Base-by-base conservation (phyloP, 306 rosid genomes). In the Cicer yamashitae region DNA sequence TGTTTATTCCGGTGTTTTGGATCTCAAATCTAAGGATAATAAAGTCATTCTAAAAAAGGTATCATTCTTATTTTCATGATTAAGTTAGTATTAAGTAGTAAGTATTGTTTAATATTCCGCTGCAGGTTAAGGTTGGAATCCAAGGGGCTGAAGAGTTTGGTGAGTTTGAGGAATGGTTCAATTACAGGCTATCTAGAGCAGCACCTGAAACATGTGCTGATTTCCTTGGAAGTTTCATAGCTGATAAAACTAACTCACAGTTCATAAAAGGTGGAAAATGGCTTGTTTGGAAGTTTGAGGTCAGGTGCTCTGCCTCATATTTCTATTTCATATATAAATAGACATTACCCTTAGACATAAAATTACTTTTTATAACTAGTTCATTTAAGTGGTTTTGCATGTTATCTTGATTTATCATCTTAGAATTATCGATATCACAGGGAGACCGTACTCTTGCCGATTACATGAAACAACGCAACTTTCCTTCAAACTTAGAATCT, bases 231-330 rank as follows among this genome's bases (percentile, higher is more conserved):
- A 90, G 96, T 87, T 92, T 94, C 77, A 82, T 92, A 9, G 93
- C 97, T 51, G 93, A 88, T 70, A 60, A 79, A 83, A 91, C 90
- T 25, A 86, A 48, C 68, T 79, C 90, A 44, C 84, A 84, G 72
- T 94, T 90, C 84, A 84, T 90, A 58, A 86, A 86, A 63, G 99
- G 93, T 62, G 96, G 96, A 79, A 94, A 92, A 83, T 94, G 99
- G 99, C 97, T 94, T 51, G 99, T 91, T 59, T 94, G 99, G 97
- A 94, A 94, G 81, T 94, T 90, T 71, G 99, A 92, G 98, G 98
- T 71, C 96, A 92, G 98, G 98, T 93, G 86, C 86, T 70, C 22
- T 45, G 10, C 45, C 72, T 50, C 12, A 51, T 76, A 54, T 68
- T 71, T 79, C 47, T 63, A 6, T 75, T 41, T 65, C 64, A 37